Evolutionary conservation across 2,329 filamentous ascomycete genomes (phyloP).

Genomic region (Penicillium vulpinum): DNA sequence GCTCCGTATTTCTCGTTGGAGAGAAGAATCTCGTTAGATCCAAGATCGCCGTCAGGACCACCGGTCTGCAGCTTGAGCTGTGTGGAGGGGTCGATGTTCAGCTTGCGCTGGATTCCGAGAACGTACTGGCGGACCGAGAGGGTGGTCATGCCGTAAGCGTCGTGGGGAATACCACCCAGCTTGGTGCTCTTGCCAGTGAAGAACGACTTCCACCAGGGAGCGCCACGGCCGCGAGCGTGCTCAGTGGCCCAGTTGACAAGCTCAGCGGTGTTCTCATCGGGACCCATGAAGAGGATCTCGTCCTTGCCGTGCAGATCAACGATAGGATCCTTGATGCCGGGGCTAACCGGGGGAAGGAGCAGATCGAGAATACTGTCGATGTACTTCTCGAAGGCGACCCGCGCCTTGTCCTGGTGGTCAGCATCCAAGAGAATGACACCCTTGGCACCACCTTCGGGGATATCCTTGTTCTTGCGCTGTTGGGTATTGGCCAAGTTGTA

Average conservation of each 20-base stretch:
- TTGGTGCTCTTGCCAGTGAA: constrained; percentile 98
- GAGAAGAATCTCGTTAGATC: constrained; percentile 95
- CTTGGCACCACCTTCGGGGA: constrained; percentile 96
- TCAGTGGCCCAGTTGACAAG: constrained; percentile 98
- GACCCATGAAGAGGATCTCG: constrained; percentile 98
- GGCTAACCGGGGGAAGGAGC: constrained; percentile 81
- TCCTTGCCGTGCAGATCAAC: constrained; percentile 93
- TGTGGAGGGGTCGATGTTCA: constrained; percentile 79
- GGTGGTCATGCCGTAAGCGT: constrained; percentile 96
- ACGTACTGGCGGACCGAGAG: constrained; percentile 95
- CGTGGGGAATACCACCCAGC: constrained; percentile 94
- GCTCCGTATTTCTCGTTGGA: constrained; percentile 94
- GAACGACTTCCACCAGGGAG: constrained; percentile 99
- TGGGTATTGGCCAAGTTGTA: constrained; percentile 98
- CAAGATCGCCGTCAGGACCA: constrained; percentile 92
- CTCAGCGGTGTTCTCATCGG: constrained; percentile 97
- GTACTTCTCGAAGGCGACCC: constrained; percentile 97
- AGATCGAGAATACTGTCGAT: constrained; percentile 98
- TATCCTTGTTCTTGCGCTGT: constrained; percentile 99
- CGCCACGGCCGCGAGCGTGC: constrained; percentile 81
- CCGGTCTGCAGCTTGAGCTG: constrained; percentile 96
- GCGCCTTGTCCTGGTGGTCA: constrained; percentile 88
- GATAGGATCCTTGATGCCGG: constrained; percentile 98
- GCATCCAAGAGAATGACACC: constrained; percentile 94
- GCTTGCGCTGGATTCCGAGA: constrained; percentile 93